A percentile compares a stretch with the other conserved stretches of the same genome.
These are phyloP conservation scores for Botryosphaeria dothidea DNA, from an alignment of 2,329 filamentous ascomycete species.

Conservation along the genomic window DNA sequence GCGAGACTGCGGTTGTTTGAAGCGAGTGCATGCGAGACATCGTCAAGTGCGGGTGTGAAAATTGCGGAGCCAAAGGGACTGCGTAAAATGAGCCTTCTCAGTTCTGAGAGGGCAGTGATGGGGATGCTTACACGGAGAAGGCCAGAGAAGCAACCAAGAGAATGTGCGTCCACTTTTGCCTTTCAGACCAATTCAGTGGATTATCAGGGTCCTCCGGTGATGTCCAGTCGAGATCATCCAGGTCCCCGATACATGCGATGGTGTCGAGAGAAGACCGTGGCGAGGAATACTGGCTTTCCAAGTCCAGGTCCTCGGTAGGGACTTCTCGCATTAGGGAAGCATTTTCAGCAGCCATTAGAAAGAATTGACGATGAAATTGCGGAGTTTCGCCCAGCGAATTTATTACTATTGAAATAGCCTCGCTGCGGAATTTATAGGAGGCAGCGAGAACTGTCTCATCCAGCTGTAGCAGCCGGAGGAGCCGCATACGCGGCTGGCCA, in stretches of 20 bases:
- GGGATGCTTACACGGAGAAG: slow-evolving; percentile 10
- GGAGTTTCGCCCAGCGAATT: not conserved
- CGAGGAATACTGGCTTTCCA: not conserved
- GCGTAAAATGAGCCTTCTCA: not conserved
- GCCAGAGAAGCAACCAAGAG: slow-evolving; percentile 15
- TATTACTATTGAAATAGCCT: not conserved
- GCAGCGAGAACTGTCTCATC: not conserved
- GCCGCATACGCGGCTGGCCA: not conserved
- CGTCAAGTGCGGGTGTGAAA: not conserved
- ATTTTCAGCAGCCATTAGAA: not conserved
- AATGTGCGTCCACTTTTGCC: slow-evolving; percentile 16
- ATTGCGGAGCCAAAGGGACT: not conserved
- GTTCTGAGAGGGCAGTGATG: not conserved
- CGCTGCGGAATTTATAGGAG: not conserved
- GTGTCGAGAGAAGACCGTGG: not conserved
- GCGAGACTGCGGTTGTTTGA: not conserved
- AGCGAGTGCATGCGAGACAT: not conserved
- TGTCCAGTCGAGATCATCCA: not conserved
- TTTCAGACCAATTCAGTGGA: slow-evolving; percentile 13
- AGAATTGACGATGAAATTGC: not conserved
- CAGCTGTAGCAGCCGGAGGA: not conserved
- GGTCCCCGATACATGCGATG: not conserved
- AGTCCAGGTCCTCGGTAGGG: not conserved
- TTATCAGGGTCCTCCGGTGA: not conserved
- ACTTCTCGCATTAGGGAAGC: not conserved